Base-by-base conservation (phyloP, 108 stramenopile genomes). In the Cyclotella distinguenda region DNA sequence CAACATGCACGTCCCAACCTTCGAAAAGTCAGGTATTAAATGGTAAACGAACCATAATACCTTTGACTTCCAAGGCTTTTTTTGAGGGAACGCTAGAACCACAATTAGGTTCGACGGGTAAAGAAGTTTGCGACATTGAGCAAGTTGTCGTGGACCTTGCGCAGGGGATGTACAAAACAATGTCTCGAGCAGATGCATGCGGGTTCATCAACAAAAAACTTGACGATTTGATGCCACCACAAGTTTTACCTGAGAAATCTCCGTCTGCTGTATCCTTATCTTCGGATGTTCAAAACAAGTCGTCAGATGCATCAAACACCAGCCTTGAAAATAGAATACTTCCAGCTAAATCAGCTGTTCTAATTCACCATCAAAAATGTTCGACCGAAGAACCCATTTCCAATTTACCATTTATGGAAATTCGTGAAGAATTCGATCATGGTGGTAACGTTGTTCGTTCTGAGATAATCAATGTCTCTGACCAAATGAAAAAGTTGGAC, bases 81-180 rank as follows among this genome's bases (percentile, higher is more conserved):
- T 69, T 77, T 46, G 76, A 77, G 63, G 76, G 76, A 33, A 55
- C 40, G n/a, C 25, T 77, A 35, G 43, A 52, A 21, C 76, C 67
- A 26, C 46, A 62, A 2, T 33, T 19, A 16, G 47, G 23, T 25
- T 47, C 45, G 15, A 33, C 15, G 35, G 5, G 22, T 0, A 13
- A 40, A 21, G 40, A 4, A 42, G 18, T 11, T 31, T 16, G 9
- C 39, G 13, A 19, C 18, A 42, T 22, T 21, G 55, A 74, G n/a
- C 49, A 44, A 34, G 13, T 73, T 22, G 35, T 58, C 6, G 57
- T 66, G 9, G 38, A 72, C 36, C 13, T 39, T 47, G 57, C 49
- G 16, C 44, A 39, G 50, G 45, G 65, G 32, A 45, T 40, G 33
- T 18, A 33, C 43, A 31, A 52, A 31, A 61, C 62, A 38, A 68